Evolutionary conservation across 1,284 basidiomycete genomes (phyloP).

Genomic region (Calocybe gambosa): DNA sequence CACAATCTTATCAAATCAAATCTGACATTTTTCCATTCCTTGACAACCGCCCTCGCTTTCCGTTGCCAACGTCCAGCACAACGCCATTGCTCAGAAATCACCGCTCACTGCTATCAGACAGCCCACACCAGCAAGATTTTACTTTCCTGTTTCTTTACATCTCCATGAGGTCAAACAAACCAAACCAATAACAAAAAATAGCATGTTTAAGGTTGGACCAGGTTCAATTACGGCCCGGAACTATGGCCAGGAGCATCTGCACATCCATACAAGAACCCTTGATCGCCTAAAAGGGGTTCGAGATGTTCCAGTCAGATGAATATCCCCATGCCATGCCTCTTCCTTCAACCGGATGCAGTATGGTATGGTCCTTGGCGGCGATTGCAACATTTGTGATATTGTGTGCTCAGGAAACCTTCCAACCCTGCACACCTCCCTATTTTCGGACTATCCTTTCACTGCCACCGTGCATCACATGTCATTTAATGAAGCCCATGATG

Average conservation of each 20-base stretch:
- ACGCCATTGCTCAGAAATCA: not conserved
- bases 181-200: not conserved
- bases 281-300: constrained; percentile 9
- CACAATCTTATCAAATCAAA: constrained; percentile 23
- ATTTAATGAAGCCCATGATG: constrained; percentile 7
- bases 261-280: constrained; percentile 3
- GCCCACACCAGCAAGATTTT: too few species aligned
- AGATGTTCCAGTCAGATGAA: constrained; percentile 1
- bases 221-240: constrained; percentile 5
- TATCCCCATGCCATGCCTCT: not conserved
- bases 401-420: not conserved
- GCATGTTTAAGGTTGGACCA: not conserved
- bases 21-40: constrained; percentile 7
- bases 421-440: constrained; percentile 5
- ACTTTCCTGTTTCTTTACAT: not conserved
- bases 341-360: constrained; percentile 12
- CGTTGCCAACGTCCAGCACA: constrained; percentile 2
- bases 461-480: constrained; percentile 24
- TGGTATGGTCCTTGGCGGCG: constrained; percentile 15
- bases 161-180: not conserved
- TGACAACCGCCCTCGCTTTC: constrained; percentile 10
- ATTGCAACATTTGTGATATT: constrained; percentile 15
- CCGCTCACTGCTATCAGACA: not conserved
- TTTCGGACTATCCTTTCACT: constrained; percentile 28
- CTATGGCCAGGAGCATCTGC: constrained; percentile 5